Percentiles rank a stretch among this genome's conserved stretches.
Evolutionary conservation across 257 asterid genomes (phyloP).

Genomic region (Perilla frutescens): DNA sequence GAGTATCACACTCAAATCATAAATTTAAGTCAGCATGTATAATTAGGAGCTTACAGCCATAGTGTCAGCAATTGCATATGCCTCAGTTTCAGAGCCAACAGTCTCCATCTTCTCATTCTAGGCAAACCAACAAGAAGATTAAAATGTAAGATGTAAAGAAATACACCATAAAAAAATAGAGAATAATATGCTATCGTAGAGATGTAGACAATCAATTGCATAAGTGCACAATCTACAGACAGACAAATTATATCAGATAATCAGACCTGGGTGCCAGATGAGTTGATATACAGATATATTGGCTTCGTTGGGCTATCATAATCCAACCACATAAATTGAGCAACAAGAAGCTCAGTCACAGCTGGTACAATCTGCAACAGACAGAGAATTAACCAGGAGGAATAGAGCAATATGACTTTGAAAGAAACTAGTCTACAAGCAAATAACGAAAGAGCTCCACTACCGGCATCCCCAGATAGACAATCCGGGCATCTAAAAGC

Average conservation of each 20-base stretch:
- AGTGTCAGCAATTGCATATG: constrained; percentile 84
- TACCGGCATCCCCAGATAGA: constrained; percentile 98
- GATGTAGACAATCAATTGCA: background rate
- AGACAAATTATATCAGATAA: constrained; percentile 19
- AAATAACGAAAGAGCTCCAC: constrained; percentile 31
- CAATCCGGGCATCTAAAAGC: constrained; percentile 91
- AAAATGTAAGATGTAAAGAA: constrained; percentile 5
- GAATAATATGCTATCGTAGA: background rate
- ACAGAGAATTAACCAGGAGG: constrained; percentile 5
- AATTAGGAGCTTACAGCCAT: constrained; percentile 70
- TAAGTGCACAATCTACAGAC: background rate
- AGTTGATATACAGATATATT: constrained; percentile 85
- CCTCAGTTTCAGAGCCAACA: constrained; percentile 93
- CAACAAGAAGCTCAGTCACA: constrained; percentile 88
- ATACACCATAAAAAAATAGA: too few species aligned
- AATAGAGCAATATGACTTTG: background rate
- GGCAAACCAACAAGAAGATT: constrained; percentile 23
- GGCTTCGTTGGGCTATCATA: constrained; percentile 78
- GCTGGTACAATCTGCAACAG: constrained; percentile 82
- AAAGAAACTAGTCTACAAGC: constrained; percentile 21
- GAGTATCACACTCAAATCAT: background rate
- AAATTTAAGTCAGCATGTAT: background rate
- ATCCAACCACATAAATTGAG: constrained; percentile 91
- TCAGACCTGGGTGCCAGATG: constrained; percentile 87
- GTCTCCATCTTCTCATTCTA: constrained; percentile 83